Percentiles rank a stretch among this genome's conserved stretches.
These are phyloP conservation scores for Carex myosuroides DNA, from an alignment of 176 grass and related monocot genomes.

Conservation along the genomic window DNA sequence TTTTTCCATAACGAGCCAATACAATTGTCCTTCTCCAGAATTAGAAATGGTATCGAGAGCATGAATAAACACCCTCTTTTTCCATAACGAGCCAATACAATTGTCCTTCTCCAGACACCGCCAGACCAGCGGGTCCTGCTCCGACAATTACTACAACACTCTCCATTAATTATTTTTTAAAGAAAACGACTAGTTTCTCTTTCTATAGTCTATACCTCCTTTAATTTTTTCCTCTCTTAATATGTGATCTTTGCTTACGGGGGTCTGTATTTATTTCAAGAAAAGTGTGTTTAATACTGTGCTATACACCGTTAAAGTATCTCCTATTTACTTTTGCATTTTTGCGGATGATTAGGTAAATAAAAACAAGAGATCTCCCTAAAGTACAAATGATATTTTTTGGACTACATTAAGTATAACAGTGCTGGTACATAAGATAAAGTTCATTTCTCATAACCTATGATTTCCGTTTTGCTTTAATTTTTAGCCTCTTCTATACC, in stretches of 20 bases:
- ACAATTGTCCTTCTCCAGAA: conserved; percentile 24
- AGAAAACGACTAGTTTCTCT: background rate
- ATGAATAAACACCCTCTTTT: background rate
- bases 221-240: background rate
- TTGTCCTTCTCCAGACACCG: background rate
- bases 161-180: background rate
- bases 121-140: conserved; percentile 21
- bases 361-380: background rate
- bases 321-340: background rate
- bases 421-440: too few species aligned
- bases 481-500: too few species aligned
- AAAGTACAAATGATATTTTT: background rate
- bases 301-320: background rate
- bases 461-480: too few species aligned
- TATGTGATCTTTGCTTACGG: background rate
- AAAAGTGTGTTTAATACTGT: background rate
- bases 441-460: too few species aligned
- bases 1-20: conserved; percentile 28
- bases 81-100: too few species aligned
- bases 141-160: conserved; percentile 16
- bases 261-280: background rate
- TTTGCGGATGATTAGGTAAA: background rate
- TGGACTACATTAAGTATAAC: background rate
- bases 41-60: background rate
- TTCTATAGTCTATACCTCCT: background rate